Base-by-base conservation (phyloP, 768 basidiomycete genomes). In the Agaricus sinodeliciosus region DNA sequence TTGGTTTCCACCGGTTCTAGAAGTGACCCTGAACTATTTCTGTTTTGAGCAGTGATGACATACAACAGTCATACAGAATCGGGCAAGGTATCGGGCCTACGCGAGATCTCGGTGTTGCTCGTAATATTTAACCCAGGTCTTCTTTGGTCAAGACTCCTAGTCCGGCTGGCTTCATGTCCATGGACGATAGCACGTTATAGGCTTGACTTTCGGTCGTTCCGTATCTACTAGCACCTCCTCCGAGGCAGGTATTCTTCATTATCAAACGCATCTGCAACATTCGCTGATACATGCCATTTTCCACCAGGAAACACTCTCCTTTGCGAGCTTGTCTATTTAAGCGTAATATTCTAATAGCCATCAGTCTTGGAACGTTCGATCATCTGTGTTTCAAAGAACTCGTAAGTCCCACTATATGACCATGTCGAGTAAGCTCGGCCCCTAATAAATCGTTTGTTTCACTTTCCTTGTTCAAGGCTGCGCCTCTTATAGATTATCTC, bases 11-110 rank as follows among this genome's bases (percentile, higher is more conserved):
- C n/a, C 3, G 22, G 35, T n/a, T 12, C 26, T 9, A 13, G 34
- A 39, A 22, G 13, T 36, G 51, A 31, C 51, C 16, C 43, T 26
- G 44, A 53, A 35, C n/a, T 41, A 48, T 41, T 48, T 54, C 45
- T 48, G 52, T 48, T 54, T 42, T 18, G 51, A 53, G 44, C 51
- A 53, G 19, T 28, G n/a, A 37, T 45, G 34, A 41, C 45, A 53
- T 11, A 8, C 31, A 31, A 31, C 31, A 11, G 31, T 5, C 31
- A 31, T 31, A 31, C 31, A 31, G 11, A 41, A 52, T 52, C 43
- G 44, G 35, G 43, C 16, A 31, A 2, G 6, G 11, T 47, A 52
- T 52, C 43, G 44, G 35, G 43, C 16, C 44, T 53, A 40, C 44
- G 51, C 52, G 52, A 48, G 51, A 53, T 53, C 51, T 39, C 36